Conservation (phyloP, 352 stramenopile genomes). For the Phytophthora citrophthora region DNA sequence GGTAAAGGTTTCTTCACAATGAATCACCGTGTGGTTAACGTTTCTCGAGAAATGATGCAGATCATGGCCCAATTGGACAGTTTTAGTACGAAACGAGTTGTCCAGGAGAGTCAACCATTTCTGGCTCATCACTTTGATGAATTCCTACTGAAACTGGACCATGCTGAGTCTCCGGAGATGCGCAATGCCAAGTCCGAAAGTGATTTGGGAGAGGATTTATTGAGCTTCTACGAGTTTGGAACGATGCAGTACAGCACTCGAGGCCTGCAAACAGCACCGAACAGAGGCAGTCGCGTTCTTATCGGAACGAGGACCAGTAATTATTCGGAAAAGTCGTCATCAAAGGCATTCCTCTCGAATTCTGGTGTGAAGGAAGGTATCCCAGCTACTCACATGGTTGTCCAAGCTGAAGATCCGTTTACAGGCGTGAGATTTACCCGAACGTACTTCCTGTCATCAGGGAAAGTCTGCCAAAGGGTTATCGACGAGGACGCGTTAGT, state of each 20-base stretch:
- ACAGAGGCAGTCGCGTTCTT: constrained; percentile 62
- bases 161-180: constrained; percentile 52
- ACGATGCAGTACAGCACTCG: constrained; percentile 66
- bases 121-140: constrained; percentile 66
- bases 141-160: constrained; percentile 75
- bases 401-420: constrained; percentile 77
- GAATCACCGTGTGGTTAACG: constrained; percentile 71
- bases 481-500: constrained; percentile 75
- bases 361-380: constrained; percentile 26
- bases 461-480: constrained; percentile 51
- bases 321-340: constrained; percentile 40
- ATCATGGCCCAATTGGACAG: constrained; percentile 55
- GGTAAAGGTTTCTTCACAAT: constrained; percentile 80
- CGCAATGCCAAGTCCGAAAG: constrained; percentile 53
- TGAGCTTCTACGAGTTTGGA: constrained; percentile 85
- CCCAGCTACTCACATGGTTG: constrained; percentile 66
- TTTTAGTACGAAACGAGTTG: constrained; percentile 61
- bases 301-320: constrained; percentile 60
- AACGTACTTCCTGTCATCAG: constrained; percentile 76
- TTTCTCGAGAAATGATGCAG: constrained; percentile 43
- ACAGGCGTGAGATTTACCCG: constrained; percentile 64
- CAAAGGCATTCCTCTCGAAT: constrained; percentile 40
- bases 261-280: constrained; percentile 32
- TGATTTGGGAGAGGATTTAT: constrained; percentile 68
- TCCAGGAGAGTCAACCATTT: constrained; percentile 58